Percentiles rank a stretch among this genome's conserved stretches.
phyloP scores from a whole-genome alignment of 345 rosid genomes.

The Abelmoschus esculentus region DNA sequence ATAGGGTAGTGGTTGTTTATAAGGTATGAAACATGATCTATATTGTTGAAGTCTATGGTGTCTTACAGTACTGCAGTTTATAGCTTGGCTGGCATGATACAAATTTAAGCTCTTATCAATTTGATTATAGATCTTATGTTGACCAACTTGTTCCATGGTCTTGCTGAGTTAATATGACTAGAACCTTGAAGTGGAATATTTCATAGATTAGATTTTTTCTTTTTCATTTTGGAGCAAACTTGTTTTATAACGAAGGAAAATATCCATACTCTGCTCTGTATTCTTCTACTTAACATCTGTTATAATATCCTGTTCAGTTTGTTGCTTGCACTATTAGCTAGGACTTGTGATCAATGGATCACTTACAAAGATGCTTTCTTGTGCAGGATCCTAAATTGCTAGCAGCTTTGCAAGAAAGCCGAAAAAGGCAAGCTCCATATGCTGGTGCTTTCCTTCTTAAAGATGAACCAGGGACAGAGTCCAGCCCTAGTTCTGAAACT shows the following conservation, averaged over 20 bases:
- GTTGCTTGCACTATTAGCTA: not conserved
- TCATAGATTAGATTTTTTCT: not conserved
- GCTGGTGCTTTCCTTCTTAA: conserved; percentile 98
- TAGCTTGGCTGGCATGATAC: conserved; percentile 5
- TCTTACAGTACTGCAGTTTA: not conserved
- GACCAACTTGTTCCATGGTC: not conserved
- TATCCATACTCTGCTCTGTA: not conserved
- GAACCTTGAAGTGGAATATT: not conserved
- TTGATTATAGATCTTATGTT: conserved; percentile 4
- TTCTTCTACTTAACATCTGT: not conserved
- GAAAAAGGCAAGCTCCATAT: conserved; percentile 94
- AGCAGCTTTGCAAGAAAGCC: conserved; percentile 89
- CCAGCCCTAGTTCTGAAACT: conserved; percentile 48
- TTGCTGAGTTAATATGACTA: not conserved
- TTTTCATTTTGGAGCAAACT: not conserved
- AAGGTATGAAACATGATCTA: not conserved
- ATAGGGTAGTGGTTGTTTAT: not conserved
- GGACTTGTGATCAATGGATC: not conserved
- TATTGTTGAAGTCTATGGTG: not conserved
- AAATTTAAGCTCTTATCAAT: not conserved
- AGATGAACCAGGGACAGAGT: conserved; percentile 74
- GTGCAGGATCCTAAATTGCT: conserved; percentile 84
- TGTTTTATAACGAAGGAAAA: not conserved
- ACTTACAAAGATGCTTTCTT: conserved; percentile 9
- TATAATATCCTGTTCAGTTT: not conserved